Evolutionary conservation across 2,329 filamentous ascomycete species (phyloP).

Genomic region (Colletotrichum filicis): DNA sequence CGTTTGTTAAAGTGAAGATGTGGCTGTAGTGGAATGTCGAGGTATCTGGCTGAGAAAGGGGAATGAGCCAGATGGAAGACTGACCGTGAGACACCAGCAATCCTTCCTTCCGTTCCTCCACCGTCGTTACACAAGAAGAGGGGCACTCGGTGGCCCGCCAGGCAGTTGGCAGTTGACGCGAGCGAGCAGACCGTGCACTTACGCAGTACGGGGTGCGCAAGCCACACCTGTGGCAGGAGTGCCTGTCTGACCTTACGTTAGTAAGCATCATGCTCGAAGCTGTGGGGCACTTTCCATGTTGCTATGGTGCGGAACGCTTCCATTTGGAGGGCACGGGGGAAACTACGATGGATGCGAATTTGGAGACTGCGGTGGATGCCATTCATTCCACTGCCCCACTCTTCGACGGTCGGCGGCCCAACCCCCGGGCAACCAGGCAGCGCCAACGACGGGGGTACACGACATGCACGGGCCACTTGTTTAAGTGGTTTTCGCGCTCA

Average conservation of each 20-base stretch:
- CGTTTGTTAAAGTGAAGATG: not conserved
- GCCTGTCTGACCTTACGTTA: slow-evolving; percentile 2
- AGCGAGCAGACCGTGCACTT: not conserved
- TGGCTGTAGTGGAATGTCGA: not conserved
- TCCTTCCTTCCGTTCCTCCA: slow-evolving; percentile 3
- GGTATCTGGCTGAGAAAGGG: slow-evolving; percentile 2
- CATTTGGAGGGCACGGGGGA: not conserved
- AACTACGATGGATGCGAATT: slow-evolving; percentile 1
- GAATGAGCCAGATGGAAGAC: not conserved
- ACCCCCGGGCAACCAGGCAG: slow-evolving; percentile 32
- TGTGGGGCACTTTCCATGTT: not conserved
- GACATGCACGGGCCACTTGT: slow-evolving; percentile 35
- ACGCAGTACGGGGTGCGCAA: not conserved
- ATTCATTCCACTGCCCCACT: slow-evolving; percentile 24
- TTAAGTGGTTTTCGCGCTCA: slow-evolving; percentile 36
- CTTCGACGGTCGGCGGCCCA: slow-evolving; percentile 9
- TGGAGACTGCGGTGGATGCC: not conserved
- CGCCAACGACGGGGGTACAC: slow-evolving; percentile 30
- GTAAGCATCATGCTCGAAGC: not conserved
- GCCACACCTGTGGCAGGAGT: not conserved
- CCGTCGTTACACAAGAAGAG: slow-evolving; percentile 18
- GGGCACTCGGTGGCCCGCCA: slow-evolving; percentile 20
- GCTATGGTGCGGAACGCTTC: slow-evolving; percentile 8
- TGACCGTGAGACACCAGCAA: not conserved
- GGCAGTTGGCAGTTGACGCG: not conserved